A percentile compares a stretch with the other conserved stretches of the same genome.
These are phyloP conservation scores for Aspergillus piperis DNA, from an alignment of 2,329 filamentous ascomycete genomes.

Conservation along the genomic window DNA sequence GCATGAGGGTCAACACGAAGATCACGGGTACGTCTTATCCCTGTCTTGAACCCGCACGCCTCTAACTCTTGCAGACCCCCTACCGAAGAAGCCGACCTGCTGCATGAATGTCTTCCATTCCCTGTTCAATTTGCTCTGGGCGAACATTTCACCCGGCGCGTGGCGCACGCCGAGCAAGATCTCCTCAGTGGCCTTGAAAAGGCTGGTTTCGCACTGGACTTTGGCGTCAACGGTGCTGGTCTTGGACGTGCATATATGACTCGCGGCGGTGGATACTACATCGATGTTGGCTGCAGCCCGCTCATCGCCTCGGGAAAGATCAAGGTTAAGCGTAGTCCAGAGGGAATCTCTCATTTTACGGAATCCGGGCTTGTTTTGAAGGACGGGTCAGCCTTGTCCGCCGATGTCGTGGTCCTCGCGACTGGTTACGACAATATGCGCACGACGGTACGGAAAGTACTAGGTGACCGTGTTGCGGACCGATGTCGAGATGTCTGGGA, in stretches of 20 bases:
- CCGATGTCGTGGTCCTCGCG: conserved; percentile 65
- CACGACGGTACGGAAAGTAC: conserved; percentile 60
- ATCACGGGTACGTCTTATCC: conserved; percentile 34
- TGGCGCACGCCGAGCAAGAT: conserved; percentile 45
- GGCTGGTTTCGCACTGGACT: conserved; percentile 49
- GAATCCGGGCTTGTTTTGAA: conserved; percentile 50
- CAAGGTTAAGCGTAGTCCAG: conserved; percentile 59
- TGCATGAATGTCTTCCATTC: conserved; percentile 49
- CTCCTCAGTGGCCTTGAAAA: conserved; percentile 49
- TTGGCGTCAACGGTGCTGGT: conserved; percentile 44
- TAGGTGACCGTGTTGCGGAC: conserved; percentile 64
- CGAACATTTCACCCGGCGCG: conserved; percentile 44
- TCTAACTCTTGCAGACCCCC: conserved; percentile 38
- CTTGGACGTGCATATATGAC: conserved; percentile 49
- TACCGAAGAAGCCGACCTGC: conserved; percentile 55
- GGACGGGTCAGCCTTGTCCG: conserved; percentile 59
- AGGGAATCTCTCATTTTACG: conserved; percentile 56
- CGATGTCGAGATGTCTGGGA: conserved; percentile 62
- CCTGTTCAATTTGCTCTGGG: conserved; percentile 51
- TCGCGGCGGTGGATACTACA: conserved; percentile 60
- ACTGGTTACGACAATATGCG: conserved; percentile 70
- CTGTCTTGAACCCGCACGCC: not conserved
- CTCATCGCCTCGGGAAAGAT: conserved; percentile 61
- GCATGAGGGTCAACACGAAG: conserved; percentile 49
- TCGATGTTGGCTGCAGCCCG: conserved; percentile 57